These are phyloP conservation scores for Cucurbitaria berberidis DNA, from an alignment of 2,329 filamentous ascomycete species.

Conservation along the genomic window DNA sequence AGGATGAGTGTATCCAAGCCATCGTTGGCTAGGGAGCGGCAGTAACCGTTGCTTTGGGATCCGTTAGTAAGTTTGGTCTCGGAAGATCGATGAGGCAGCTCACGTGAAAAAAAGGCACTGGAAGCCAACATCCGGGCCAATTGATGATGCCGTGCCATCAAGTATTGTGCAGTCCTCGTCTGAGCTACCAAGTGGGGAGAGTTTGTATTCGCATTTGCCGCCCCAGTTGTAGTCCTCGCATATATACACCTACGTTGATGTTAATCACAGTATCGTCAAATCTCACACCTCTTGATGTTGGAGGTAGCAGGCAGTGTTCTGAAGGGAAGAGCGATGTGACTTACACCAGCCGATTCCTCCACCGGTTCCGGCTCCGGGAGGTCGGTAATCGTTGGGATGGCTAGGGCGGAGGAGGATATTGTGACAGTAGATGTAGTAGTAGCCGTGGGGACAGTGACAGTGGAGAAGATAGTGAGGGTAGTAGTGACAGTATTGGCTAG, in stretches of 20 bases:
- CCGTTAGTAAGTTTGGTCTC: background rate
- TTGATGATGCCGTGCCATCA: slow-evolving; percentile 19
- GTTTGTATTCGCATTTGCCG: slow-evolving; percentile 23
- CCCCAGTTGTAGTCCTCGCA: slow-evolving; percentile 33
- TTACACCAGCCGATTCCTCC: slow-evolving; percentile 1
- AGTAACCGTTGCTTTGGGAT: slow-evolving; percentile 21
- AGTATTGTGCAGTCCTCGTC: slow-evolving; percentile 21
- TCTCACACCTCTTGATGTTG: background rate
- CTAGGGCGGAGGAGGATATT: background rate
- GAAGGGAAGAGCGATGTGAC: background rate
- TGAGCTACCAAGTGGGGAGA: slow-evolving; percentile 18
- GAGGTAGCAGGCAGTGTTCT: background rate
- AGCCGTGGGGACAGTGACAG: slow-evolving; percentile 3
- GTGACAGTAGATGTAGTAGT: background rate
- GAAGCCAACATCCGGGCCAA: slow-evolving; percentile 33
- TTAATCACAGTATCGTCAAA: background rate
- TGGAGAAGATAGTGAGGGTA: background rate
- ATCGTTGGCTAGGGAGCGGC: slow-evolving; percentile 14
- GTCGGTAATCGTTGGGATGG: background rate
- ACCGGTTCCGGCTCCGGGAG: background rate
- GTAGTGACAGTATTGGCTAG: background rate
- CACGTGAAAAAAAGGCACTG: slow-evolving; percentile 39
- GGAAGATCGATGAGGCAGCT: slow-evolving; percentile 6
- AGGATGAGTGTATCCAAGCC: slow-evolving; percentile 15
- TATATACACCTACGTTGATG: slow-evolving; percentile 28